These are phyloP conservation scores for Naegleria lovaniensis DNA, from an alignment of 208 protist genomes.

Conservation along the genomic window DNA sequence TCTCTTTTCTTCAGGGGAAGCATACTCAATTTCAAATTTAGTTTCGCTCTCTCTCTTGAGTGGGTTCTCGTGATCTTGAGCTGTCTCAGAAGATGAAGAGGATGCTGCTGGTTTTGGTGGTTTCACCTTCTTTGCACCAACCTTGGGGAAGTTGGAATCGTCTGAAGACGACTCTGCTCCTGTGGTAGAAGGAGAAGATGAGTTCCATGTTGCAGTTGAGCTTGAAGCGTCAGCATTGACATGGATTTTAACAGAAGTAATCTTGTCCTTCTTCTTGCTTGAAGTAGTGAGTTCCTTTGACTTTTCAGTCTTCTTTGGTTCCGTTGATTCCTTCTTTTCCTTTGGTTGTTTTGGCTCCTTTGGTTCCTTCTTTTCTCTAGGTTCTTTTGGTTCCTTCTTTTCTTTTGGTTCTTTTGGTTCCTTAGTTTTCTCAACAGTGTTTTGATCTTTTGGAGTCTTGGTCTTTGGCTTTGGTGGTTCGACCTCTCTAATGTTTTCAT, in stretches of 20 bases:
- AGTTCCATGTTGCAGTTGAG: background rate
- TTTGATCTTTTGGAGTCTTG: background rate
- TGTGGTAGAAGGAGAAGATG: background rate
- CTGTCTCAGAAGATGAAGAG: background rate
- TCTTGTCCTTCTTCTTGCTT: background rate
- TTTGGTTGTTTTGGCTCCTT: background rate
- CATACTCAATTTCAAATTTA: background rate
- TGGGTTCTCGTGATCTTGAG: background rate
- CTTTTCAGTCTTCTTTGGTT: background rate
- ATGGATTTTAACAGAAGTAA: background rate
- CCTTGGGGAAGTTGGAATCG: background rate
- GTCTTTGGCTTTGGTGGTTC: background rate
- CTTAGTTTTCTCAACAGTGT: background rate
- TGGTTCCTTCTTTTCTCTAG: background rate
- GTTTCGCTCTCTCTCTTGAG: background rate
- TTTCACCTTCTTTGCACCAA: background rate
- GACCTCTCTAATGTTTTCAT: background rate
- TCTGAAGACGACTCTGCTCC: background rate
- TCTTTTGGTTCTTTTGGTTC: background rate
- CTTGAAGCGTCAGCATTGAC: background rate
- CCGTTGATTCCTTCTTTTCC: background rate
- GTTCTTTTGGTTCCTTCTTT: background rate
- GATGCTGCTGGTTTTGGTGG: background rate
- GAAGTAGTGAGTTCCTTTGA: background rate
- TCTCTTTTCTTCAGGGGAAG: background rate